These are phyloP conservation scores for Wickerhamiella australiensis DNA, from an alignment of 805 yeast genomes.

Conservation along the genomic window DNA sequence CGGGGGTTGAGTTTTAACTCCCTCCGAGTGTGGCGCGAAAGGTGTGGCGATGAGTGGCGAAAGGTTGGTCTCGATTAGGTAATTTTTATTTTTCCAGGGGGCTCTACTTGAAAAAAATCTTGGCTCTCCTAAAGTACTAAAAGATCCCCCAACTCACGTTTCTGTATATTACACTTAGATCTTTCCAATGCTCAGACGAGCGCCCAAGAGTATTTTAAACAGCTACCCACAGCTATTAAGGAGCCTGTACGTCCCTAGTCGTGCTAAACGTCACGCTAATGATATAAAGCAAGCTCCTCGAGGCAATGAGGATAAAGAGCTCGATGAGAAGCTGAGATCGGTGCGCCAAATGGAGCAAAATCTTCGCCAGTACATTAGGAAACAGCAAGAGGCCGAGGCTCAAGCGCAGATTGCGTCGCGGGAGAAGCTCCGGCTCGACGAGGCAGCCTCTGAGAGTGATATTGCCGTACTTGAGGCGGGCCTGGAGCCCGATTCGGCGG, in stretches of 20 bases:
- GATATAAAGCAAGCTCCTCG: neutral
- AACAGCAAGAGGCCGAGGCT: slow-evolving; percentile 17
- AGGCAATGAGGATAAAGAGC: slow-evolving; percentile 13
- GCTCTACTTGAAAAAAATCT: too few relatives aligned
- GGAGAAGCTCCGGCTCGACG: slow-evolving; percentile 12
- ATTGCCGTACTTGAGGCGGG: slow-evolving; percentile 19
- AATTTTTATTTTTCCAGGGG: too few relatives aligned
- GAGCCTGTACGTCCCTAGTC: neutral
- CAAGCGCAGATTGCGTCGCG: slow-evolving; percentile 12
- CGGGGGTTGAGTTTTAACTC: too few relatives aligned
- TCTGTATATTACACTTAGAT: too few relatives aligned
- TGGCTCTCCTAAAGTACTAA: too few relatives aligned
- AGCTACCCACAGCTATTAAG: neutral
- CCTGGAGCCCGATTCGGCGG: slow-evolving; percentile 9
- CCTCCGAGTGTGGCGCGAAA: too few relatives aligned
- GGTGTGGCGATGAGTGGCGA: too few relatives aligned
- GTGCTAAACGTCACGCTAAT: neutral
- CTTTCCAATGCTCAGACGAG: slow-evolving; percentile 12
- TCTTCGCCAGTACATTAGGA: slow-evolving; percentile 12
- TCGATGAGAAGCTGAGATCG: slow-evolving; percentile 17
- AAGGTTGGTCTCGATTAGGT: too few relatives aligned
- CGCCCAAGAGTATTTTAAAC: too few relatives aligned
- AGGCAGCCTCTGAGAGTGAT: slow-evolving; percentile 13
- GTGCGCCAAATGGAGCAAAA: slow-evolving; percentile 15
- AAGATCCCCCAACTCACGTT: too few relatives aligned